Evolutionary conservation across 176 grass and related monocot genomes (phyloP).

Genomic region (Lolium multiflorum): DNA sequence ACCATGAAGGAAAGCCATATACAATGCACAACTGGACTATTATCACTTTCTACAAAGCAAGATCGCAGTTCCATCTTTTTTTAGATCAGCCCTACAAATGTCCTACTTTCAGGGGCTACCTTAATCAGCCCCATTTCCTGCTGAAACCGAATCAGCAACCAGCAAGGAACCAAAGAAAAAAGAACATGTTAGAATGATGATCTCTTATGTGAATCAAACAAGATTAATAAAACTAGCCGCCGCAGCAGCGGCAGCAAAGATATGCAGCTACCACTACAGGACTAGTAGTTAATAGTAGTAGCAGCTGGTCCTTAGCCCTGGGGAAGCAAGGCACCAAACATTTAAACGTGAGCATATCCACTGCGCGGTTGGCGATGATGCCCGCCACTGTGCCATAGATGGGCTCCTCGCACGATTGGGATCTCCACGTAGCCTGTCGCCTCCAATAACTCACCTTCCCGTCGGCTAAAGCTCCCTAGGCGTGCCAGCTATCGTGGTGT

Average conservation of each 20-base stretch:
- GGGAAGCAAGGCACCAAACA: slow-evolving; percentile 32
- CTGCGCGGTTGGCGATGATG: slow-evolving; percentile 27
- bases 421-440: slow-evolving; percentile 42
- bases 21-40: background rate
- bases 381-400: slow-evolving; percentile 16
- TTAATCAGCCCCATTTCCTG: background rate
- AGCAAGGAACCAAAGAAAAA: background rate
- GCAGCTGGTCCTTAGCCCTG: background rate
- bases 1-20: slow-evolving; percentile 1
- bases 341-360: slow-evolving; percentile 43
- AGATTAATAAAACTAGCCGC: background rate
- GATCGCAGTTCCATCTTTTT: slow-evolving; percentile 13
- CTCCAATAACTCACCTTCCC: slow-evolving; percentile 13
- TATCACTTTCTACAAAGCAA: slow-evolving; percentile 18
- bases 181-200: slow-evolving; percentile 4
- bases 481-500: background rate
- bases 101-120: slow-evolving; percentile 6
- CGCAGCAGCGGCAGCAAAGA: background rate
- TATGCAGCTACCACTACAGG: background rate
- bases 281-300: background rate
- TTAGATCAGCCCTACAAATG: background rate
- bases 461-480: background rate
- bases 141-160: background rate
- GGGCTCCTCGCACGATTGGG: slow-evolving; percentile 40
- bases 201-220: background rate